Evolutionary conservation across 805 yeast species (phyloP), one percentile per base, ranked within the genome.

Genomic region (Kregervanrija delftensis): DNA sequence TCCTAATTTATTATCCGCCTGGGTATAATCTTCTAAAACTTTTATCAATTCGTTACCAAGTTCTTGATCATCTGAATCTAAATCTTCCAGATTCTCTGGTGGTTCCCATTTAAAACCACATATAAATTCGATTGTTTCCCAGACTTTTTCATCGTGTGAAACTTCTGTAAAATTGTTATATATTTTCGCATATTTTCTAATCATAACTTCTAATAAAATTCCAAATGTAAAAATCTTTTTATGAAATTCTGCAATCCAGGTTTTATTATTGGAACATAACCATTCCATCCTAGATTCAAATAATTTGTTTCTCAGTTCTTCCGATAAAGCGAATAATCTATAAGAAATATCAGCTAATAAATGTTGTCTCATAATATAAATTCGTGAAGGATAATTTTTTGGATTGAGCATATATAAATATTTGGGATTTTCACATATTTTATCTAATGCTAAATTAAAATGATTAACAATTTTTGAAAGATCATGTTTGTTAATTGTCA

Each of bases 141-240:
- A 22, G 8, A 22, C 8, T 22, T 22, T 22, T 22, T 22, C 6
- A 22, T 22, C 28, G 8, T 22, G 28, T 22, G 28, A 22, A 22
- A 6, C 28, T 22, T 22, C 28, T 22, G 28, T 8, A 22, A 22
- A 22, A 22, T 22, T 22, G 6, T 22, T 22, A 22, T 22, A 22
- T 22, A 22, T 8, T 22, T 22, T 22, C 6, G 28, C 28, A 22
- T 22, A 22, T 22, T 41, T 30, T 22, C 53, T 41, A 11, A 46
- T 17, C 11, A 50, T 42, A 22, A 50, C 48, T 40, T 50, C 53
- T 13, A 48, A 14, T 13, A 50, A 45, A 13, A 48, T 39, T 15
- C 48, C 44, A 41, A 45, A 48, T 36, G 33, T 46, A 11, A 37
- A 36, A 4, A 48, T 31, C 10, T 37, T 45, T 11, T 40, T 41